Percentiles rank a stretch among this genome's conserved stretches.
phyloP scores from a whole-genome alignment of 2,329 filamentous ascomycete genomes.

The Spiromastix sp. region DNA sequence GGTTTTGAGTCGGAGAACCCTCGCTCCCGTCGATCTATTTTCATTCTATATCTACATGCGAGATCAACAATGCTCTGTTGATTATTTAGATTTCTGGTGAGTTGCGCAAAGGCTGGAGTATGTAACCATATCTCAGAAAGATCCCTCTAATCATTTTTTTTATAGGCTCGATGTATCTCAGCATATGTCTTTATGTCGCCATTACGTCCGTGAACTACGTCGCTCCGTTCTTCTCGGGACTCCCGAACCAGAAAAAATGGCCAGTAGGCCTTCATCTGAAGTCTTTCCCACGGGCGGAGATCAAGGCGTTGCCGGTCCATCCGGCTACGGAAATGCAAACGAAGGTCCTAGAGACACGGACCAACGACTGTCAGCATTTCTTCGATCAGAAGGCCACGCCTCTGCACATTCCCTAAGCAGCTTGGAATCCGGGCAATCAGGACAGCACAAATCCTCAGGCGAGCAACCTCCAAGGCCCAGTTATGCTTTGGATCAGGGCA shows the following conservation, averaged over 20 bases:
- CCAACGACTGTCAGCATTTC: conserved; percentile 81
- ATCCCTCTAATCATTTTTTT: conserved; percentile 2
- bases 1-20: conserved; percentile 85
- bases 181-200: conserved; percentile 91
- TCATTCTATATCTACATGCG: conserved; percentile 99
- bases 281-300: conserved; percentile 2
- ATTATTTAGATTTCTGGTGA: conserved; percentile 97
- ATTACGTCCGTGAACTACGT: conserved; percentile 92
- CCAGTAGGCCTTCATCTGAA: conserved; percentile 49
- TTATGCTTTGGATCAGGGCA: conserved; percentile 52
- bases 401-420: conserved; percentile 43
- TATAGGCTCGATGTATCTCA: conserved; percentile 95
- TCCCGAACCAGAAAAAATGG: conserved; percentile 71
- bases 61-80: conserved; percentile 93
- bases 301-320: conserved; percentile 38
- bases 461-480: conserved; percentile 45
- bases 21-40: conserved; percentile 91
- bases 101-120: conserved; percentile 23
- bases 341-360: conserved; percentile 68
- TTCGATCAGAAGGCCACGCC: conserved; percentile 50
- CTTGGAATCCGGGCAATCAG: conserved; percentile 35
- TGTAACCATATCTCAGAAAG: not conserved
- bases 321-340: conserved; percentile 46
- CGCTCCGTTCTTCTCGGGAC: conserved; percentile 88
- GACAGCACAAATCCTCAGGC: conserved; percentile 25